phyloP scores from a whole-genome alignment of 371 early-diverging fungal genomes.

The Mucor piriformis region DNA sequence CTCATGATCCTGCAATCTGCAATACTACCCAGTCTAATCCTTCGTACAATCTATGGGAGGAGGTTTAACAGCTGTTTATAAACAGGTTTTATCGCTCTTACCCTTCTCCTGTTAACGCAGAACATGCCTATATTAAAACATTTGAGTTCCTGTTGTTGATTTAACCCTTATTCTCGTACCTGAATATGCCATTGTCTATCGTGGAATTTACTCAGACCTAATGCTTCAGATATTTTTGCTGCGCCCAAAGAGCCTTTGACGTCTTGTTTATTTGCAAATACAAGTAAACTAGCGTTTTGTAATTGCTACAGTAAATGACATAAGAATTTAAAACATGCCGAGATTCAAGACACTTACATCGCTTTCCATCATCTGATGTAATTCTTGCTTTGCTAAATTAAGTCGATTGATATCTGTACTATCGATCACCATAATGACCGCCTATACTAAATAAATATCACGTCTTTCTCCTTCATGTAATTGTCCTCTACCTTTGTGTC shows the following conservation, averaged over 20 bases:
- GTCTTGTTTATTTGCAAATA: constrained; percentile 80
- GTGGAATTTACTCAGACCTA: constrained; percentile 63
- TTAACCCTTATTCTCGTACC: constrained; percentile 29
- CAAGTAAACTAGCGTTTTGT: constrained; percentile 62
- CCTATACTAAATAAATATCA: constrained; percentile 30
- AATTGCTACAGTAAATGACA: constrained; percentile 49
- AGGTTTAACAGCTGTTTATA: background rate
- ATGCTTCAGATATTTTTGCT: constrained; percentile 70
- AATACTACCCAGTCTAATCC: constrained; percentile 77
- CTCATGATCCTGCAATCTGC: constrained; percentile 43
- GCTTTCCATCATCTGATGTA: constrained; percentile 76
- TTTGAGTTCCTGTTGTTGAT: background rate
- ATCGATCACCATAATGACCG: constrained; percentile 81
- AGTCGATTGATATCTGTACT: constrained; percentile 71
- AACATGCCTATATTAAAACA: constrained; percentile 56
- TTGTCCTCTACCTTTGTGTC: constrained; percentile 58
- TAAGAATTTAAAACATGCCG: background rate
- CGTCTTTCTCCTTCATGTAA: background rate
- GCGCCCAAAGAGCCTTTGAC: constrained; percentile 68
- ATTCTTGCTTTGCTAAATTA: constrained; percentile 65
- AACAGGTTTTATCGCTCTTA: constrained; percentile 23
- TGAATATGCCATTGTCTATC: constrained; percentile 81
- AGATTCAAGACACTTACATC: constrained; percentile 49
- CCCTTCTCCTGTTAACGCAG: constrained; percentile 78
- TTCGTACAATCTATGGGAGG: constrained; percentile 58